A percentile compares a stretch with the other conserved stretches of the same genome.
Conservation (phyloP, 768 basidiomycete genomes). For the Calocera viscosa region DNA sequence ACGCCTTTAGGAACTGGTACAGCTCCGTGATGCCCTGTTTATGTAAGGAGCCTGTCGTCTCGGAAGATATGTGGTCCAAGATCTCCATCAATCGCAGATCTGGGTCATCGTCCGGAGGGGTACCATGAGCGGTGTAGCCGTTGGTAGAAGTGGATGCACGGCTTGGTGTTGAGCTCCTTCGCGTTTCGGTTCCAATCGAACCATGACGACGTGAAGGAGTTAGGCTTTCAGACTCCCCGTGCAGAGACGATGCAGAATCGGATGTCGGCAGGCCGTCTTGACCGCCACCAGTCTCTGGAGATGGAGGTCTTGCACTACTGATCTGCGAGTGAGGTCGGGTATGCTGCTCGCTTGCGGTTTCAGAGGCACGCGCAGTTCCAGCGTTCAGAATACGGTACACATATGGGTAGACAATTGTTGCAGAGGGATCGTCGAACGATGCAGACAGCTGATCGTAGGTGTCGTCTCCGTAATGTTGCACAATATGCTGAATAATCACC, state of each 20-base stretch:
- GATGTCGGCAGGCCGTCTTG: not conserved
- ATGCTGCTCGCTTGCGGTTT: not conserved
- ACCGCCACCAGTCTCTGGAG: not conserved
- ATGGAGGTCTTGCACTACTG: not conserved
- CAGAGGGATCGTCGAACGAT: constrained; percentile 91
- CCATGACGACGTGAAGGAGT: constrained; percentile 18
- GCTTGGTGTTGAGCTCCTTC: not conserved
- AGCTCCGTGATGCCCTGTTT: constrained; percentile 92
- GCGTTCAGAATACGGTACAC: constrained; percentile 78
- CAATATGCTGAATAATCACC: constrained; percentile 93
- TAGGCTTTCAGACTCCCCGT: not conserved
- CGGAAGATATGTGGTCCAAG: constrained; percentile 76
- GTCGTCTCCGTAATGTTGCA: constrained; percentile 77
- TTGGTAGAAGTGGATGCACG: not conserved
- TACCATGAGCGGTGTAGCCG: constrained; percentile 34
- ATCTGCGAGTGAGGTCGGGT: not conserved
- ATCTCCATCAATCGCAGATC: constrained; percentile 72
- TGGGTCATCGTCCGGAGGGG: constrained; percentile 55
- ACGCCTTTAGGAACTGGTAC: constrained; percentile 82
- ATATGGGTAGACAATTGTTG: constrained; percentile 92
- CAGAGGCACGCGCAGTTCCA: not conserved
- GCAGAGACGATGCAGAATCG: not conserved
- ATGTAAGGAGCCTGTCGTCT: constrained; percentile 77
- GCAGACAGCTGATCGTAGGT: constrained; percentile 82
- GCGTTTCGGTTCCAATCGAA: not conserved